Conservation (phyloP, 768 basidiomycete species). For the Mycena olivaceomarginata region DNA sequence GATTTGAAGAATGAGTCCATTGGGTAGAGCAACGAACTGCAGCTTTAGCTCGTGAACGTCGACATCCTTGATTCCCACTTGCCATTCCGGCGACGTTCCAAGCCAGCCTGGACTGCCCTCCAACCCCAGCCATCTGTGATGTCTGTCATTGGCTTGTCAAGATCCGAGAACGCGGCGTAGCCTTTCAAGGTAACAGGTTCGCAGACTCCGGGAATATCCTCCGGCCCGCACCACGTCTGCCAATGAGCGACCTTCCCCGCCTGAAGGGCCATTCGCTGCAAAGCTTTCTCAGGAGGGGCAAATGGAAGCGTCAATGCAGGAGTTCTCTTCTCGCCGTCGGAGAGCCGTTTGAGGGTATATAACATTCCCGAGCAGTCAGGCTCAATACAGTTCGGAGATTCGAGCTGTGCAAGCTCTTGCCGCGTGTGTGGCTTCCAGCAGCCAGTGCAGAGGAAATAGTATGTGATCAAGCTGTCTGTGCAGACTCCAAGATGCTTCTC, state of each 20-base stretch:
- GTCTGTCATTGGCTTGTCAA: slow-evolving; percentile 39
- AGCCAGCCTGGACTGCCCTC: slow-evolving; percentile 32
- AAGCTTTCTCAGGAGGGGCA: slow-evolving; percentile 35
- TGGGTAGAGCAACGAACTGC: slow-evolving; percentile 47
- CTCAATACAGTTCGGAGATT: slow-evolving; percentile 13
- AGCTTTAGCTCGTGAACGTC: slow-evolving; percentile 45
- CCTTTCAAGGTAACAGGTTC: slow-evolving; percentile 38
- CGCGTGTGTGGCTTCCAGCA: slow-evolving; percentile 48
- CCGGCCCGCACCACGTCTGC: slow-evolving; percentile 46
- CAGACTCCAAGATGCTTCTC: slow-evolving; percentile 47
- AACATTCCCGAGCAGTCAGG: slow-evolving; percentile 40
- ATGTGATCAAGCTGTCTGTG: slow-evolving; percentile 43
- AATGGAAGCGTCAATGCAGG: slow-evolving; percentile 48
- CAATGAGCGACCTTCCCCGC: slow-evolving; percentile 24
- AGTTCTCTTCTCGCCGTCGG: slow-evolving; percentile 36
- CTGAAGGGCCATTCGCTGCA: slow-evolving; percentile 41
- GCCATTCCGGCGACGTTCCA: slow-evolving; percentile 41
- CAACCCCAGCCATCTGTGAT: slow-evolving; percentile 53
- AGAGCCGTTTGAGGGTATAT: slow-evolving; percentile 37
- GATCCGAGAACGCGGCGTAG: slow-evolving; percentile 31
- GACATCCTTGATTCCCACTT: slow-evolving; percentile 46
- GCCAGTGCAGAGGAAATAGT: slow-evolving; percentile 41
- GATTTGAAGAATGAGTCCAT: slow-evolving; percentile 46
- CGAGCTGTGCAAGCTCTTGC: slow-evolving; percentile 30
- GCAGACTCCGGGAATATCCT: slow-evolving; percentile 42